Evolutionary conservation across 2,329 filamentous ascomycete species (phyloP).

Genomic region (Cladosporium sphaerospermum): DNA sequence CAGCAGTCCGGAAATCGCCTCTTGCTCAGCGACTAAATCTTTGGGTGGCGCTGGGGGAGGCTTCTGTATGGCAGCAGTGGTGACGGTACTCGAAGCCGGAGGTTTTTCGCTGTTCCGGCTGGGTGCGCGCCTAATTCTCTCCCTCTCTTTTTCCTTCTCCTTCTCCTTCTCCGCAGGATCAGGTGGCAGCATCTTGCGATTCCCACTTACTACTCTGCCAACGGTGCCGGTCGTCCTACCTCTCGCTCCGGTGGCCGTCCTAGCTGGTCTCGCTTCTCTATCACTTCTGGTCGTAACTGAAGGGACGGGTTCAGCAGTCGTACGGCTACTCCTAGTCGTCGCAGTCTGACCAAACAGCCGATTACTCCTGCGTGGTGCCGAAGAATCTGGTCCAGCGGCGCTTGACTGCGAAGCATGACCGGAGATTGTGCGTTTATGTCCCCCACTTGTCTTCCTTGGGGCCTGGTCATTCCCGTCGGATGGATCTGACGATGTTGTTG

Average conservation of each 20-base stretch:
- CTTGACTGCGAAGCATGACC: slow-evolving; percentile 55
- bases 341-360: slow-evolving; percentile 58
- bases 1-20: slow-evolving; percentile 69
- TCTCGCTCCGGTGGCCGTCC: slow-evolving; percentile 61
- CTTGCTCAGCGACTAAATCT: slow-evolving; percentile 45
- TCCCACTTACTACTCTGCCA: slow-evolving; percentile 82
- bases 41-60: not conserved
- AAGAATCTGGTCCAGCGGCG: slow-evolving; percentile 30
- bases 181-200: slow-evolving; percentile 56
- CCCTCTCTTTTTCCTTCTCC: slow-evolving; percentile 46
- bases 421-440: slow-evolving; percentile 87
- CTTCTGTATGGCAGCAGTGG: slow-evolving; percentile 5
- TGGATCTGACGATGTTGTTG: slow-evolving; percentile 35
- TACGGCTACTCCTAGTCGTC: slow-evolving; percentile 55
- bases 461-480: slow-evolving; percentile 22
- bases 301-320: slow-evolving; percentile 43
- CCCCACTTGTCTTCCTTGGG: slow-evolving; percentile 14
- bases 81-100: slow-evolving; percentile 13
- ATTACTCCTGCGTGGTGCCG: slow-evolving; percentile 41
- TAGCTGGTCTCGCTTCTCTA: slow-evolving; percentile 42
- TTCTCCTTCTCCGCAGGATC: slow-evolving; percentile 54
- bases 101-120: slow-evolving; percentile 49
- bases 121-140: slow-evolving; percentile 47
- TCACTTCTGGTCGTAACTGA: slow-evolving; percentile 57
- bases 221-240: slow-evolving; percentile 64